Conservation (phyloP, 345 rosid species). For the Boechera retrofracta region DNA sequence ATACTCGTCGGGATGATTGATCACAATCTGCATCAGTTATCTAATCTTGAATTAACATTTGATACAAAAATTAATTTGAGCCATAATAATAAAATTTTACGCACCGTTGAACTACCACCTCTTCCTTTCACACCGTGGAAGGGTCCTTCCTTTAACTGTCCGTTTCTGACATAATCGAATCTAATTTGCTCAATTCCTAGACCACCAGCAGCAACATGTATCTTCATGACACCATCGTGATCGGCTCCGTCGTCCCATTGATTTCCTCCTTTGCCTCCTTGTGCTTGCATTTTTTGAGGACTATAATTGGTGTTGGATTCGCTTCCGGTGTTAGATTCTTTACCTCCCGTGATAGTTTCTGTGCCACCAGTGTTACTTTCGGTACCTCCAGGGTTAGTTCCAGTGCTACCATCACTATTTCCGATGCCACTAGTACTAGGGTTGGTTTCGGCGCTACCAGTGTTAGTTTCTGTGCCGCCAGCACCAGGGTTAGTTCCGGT, state of each 20-base stretch:
- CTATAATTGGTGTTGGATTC: slow-evolving; percentile 1
- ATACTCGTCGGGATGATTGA: slow-evolving; percentile 8
- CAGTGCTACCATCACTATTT: neutral
- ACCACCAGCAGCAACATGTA: neutral
- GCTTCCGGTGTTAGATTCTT: neutral
- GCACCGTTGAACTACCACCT: neutral
- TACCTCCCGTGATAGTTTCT: too few species aligned
- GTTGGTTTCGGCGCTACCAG: neutral
- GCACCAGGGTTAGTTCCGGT: neutral
- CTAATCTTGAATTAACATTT: neutral
- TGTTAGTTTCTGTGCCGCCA: too few species aligned
- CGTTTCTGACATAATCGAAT: slow-evolving; percentile 20
- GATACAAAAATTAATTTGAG: neutral
- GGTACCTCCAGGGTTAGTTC: neutral
- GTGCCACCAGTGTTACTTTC: too few species aligned
- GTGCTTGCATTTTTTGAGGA: slow-evolving; percentile 26
- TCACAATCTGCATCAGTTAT: neutral
- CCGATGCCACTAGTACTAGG: neutral
- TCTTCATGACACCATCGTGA: slow-evolving; percentile 32
- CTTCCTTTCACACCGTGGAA: slow-evolving; percentile 7
- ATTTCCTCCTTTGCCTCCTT: slow-evolving; percentile 33
- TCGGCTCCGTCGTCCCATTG: slow-evolving; percentile 44
- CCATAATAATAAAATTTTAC: neutral
- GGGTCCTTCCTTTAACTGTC: slow-evolving; percentile 1
- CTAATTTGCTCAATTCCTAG: neutral